Evolutionary conservation across 352 stramenopile species (phyloP), one percentile per base, ranked within the genome.

Genomic region (Phytophthora ohioensis): DNA sequence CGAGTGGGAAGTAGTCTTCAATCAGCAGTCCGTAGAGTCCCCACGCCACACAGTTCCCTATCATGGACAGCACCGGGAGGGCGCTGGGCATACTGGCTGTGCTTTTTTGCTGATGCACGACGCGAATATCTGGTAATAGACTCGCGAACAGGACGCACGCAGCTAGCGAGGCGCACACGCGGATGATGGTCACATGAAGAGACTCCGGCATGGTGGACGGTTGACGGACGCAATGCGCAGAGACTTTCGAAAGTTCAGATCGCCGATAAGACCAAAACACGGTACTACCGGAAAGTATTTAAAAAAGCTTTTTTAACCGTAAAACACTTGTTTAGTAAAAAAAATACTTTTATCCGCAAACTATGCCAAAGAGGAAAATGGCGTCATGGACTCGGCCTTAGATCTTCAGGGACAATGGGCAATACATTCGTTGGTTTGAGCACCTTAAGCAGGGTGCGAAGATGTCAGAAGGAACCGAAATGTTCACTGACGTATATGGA

Each of bases 21-120:
- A 79, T 73, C 17, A 91, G 67, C 7, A 89, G 38, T 0, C 82
- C 82, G 54, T 91, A 91, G 43, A 87, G 58, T 10, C 66, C 76
- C 82, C 82, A 91, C 60, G 78, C 64, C 36, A 84, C 67, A 56
- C 83, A 86, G 64, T 91, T 91, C n/a, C 57, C 80, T 32, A 88
- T 54, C 82, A 90, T 88, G n/a, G 80, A 81, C 39, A 90, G 64
- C 53, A 90, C 75, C 34, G 78, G 82, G 30, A 90, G 65, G 10
- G 69, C 58, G 12, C 72, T 79, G 17, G 72, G 69, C 69, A 83
- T 76, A 39, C 42, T 75, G n/a, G 57, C 45, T 3, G 70, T 77
- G 66, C 63, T 78, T 43, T 78, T 76, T 11, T 71, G 49, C 43
- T 60, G 64, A 8, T 79, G 70, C 55, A 84, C 79, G 17, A 71